Evolutionary conservation across 169 alveolate species (phyloP).

Genomic region (Plasmodium knowlesi): DNA sequence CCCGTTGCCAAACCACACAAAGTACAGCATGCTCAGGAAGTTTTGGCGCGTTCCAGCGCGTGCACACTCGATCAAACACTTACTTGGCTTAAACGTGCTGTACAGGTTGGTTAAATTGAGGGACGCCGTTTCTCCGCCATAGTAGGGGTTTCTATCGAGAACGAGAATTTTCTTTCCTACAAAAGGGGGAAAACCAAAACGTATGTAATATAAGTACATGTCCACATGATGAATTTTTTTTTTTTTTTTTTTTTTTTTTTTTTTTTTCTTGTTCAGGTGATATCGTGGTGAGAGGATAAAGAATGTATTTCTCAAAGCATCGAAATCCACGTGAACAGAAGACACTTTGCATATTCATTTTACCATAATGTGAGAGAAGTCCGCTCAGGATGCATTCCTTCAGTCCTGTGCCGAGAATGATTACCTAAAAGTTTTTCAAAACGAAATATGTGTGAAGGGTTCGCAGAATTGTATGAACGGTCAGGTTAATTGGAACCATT

Average conservation of each 20-base stretch:
- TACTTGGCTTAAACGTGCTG: conserved; percentile 93
- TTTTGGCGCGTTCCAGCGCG: not conserved
- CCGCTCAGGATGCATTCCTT: conserved; percentile 98
- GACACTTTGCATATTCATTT: not conserved
- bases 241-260: not conserved
- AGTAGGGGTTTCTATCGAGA: conserved; percentile 96
- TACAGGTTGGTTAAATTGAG: conserved; percentile 96
- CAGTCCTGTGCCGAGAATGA: conserved; percentile 98
- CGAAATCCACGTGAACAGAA: not conserved
- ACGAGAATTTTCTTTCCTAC: conserved; percentile 97
- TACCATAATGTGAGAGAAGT: conserved; percentile 91
- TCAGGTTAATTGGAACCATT: not conserved
- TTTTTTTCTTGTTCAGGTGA: not conserved
- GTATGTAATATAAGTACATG: not conserved
- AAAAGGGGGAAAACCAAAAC: conserved; percentile 2
- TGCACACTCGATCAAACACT: not conserved
- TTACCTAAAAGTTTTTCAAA: conserved; percentile 80
- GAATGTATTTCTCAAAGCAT: not conserved
- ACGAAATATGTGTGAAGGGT: not conserved
- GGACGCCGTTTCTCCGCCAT: conserved; percentile 99
- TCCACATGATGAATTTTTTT: not conserved
- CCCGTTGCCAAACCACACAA: not conserved
- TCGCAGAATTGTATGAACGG: not conserved
- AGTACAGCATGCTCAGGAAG: not conserved
- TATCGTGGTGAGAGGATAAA: not conserved